Evolutionary conservation across 768 basidiomycete species (phyloP), one percentile per base, ranked within the genome.

Genomic region (Auricularia cornea): DNA sequence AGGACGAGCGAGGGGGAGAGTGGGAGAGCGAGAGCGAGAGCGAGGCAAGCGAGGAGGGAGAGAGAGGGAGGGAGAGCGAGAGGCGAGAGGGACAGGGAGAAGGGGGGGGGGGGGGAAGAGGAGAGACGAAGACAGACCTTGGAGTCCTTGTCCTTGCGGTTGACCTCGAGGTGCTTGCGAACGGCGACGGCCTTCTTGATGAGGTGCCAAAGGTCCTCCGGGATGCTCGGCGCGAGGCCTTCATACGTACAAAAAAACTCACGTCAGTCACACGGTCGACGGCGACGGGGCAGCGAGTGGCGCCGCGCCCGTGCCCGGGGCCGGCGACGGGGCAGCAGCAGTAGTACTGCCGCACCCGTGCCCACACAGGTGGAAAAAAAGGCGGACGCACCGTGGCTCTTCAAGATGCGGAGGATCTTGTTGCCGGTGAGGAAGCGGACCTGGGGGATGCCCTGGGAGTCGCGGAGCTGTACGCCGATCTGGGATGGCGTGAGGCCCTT

Each of bases 131-230:
- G 10, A 38, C 35, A 14, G 35, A 38, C 35, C 35, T 38, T 38
- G 35, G 35, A 38, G 35, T 38, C 95, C 84, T 94, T 96, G 85
- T 99, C 96, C 78, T 95, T 96, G 76, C 96, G 88, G 89, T 97
- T 98, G 72, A 84, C 83, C 79, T 97, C 93, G 70, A 99, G 86
- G 80, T 98, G 96, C 84, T 98, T 98, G 80, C 95, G 94, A 73
- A 99, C 94, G 71, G 92, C 84, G 73, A 99, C 94, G 77, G 96
- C 96, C 88, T 98, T 99, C 88, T 98, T 98, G 86, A 98, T 89
- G 78, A 97, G 88, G 85, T 94, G 89, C 90, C 93, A 97, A 67
- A 98, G 90, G 85, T 97, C 96, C 86, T 99, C 96, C 71, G 96
- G 96, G 81, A 98, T 92, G 79, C 87, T 84, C 72, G 96, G 94